phyloP scores from a whole-genome alignment of 2,329 filamentous ascomycete genomes.

The Botryotinia globosa region DNA sequence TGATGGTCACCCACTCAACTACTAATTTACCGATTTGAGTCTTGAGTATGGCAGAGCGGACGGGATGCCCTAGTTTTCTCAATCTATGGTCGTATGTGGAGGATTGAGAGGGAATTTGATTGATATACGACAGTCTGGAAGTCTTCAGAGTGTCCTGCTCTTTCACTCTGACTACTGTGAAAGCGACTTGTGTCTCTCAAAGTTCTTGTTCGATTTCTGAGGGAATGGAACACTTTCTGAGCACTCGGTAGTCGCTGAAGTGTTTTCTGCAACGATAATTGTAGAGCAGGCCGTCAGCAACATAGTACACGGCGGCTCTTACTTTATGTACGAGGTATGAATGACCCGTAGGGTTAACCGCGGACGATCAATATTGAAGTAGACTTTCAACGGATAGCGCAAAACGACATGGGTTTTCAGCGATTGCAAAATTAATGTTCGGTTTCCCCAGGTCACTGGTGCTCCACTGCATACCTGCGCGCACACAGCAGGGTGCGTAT shows the following conservation, averaged over 20 bases:
- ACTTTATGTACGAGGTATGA: background rate
- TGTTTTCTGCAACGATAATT: background rate
- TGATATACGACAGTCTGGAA: background rate
- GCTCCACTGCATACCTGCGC: background rate
- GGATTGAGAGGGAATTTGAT: background rate
- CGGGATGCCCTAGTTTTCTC: slow-evolving; percentile 17
- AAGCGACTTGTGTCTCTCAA: background rate
- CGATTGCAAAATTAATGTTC: background rate
- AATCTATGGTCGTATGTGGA: slow-evolving; percentile 11
- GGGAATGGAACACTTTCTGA: background rate
- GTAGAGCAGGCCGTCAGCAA: too few species aligned
- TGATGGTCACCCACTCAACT: slow-evolving; percentile 21
- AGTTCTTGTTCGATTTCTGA: background rate
- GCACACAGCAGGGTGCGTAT: background rate
- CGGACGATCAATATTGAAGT: background rate
- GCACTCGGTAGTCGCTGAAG: background rate
- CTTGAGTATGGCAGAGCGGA: slow-evolving; percentile 20
- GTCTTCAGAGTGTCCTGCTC: background rate
- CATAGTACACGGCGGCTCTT: background rate
- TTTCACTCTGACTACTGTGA: background rate
- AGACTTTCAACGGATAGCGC: background rate
- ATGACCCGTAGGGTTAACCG: background rate
- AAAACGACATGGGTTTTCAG: background rate
- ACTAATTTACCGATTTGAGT: slow-evolving; percentile 17
- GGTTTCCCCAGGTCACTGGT: background rate